A percentile compares a stretch with the other conserved stretches of the same genome.
phyloP scores from a whole-genome alignment of 2,329 filamentous ascomycete species.

The Celoporthe dispersa region DNA sequence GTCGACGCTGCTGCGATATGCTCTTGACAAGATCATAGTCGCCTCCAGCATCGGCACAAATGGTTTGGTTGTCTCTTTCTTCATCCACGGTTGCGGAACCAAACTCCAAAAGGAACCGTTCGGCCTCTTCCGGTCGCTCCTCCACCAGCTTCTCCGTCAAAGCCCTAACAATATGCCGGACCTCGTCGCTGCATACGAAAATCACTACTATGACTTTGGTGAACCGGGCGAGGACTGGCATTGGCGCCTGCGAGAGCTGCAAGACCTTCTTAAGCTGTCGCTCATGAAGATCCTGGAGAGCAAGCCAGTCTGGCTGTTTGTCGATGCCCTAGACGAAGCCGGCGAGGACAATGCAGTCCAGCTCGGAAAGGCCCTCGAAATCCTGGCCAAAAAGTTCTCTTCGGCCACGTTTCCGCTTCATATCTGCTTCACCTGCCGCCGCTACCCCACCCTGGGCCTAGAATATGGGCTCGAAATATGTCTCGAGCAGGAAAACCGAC shows the following conservation, averaged over 20 bases:
- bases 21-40: slow-evolving; percentile 32
- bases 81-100: slow-evolving; percentile 42
- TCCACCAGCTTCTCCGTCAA: slow-evolving; percentile 40
- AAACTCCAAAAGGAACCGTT: slow-evolving; percentile 38
- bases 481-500: slow-evolving; percentile 38
- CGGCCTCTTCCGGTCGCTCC: slow-evolving; percentile 42
- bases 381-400: slow-evolving; percentile 33
- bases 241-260: slow-evolving; percentile 36
- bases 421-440: slow-evolving; percentile 41
- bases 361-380: slow-evolving; percentile 33
- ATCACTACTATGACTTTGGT: slow-evolving; percentile 21
- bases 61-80: slow-evolving; percentile 37
- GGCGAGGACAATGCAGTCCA: slow-evolving; percentile 34
- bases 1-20: slow-evolving; percentile 41
- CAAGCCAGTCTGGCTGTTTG: slow-evolving; percentile 36
- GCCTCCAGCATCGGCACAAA: background rate
- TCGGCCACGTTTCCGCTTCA: slow-evolving; percentile 22
- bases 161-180: slow-evolving; percentile 31
- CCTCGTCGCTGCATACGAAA: slow-evolving; percentile 31
- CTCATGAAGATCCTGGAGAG: slow-evolving; percentile 32
- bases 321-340: slow-evolving; percentile 44
- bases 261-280: slow-evolving; percentile 29
- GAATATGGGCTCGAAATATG: slow-evolving; percentile 35
- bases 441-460: slow-evolving; percentile 37
- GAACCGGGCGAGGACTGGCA: slow-evolving; percentile 33